Percentiles rank a stretch among this genome's conserved stretches.
Evolutionary conservation across 495 filamentous ascomycete species (phyloP).

Genomic region (Venustampulla echinocandica): DNA sequence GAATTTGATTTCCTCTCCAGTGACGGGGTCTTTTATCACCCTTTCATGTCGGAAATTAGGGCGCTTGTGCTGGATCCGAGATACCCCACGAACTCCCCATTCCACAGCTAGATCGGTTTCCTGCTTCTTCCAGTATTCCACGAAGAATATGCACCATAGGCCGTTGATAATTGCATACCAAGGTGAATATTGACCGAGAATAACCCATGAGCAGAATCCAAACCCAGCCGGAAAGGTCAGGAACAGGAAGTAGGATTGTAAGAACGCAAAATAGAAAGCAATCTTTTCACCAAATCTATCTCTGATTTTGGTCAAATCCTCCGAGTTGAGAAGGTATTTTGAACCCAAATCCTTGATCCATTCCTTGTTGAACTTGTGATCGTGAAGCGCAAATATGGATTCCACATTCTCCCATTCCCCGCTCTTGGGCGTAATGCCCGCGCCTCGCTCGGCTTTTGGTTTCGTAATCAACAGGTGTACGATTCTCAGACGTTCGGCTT

Average conservation of each 20-base stretch:
- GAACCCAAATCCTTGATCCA: slow-evolving; percentile 88
- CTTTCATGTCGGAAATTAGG: slow-evolving; percentile 72
- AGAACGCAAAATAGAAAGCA: slow-evolving; percentile 93
- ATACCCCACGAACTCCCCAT: slow-evolving; percentile 87
- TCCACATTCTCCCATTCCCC: slow-evolving; percentile 82
- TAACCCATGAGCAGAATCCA: slow-evolving; percentile 70
- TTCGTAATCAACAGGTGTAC: slow-evolving; percentile 83
- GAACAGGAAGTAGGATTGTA: slow-evolving; percentile 87
- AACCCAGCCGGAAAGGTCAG: slow-evolving; percentile 76
- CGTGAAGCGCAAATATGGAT: slow-evolving; percentile 81
- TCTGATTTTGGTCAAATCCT: slow-evolving; percentile 78
- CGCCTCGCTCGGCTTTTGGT: slow-evolving; percentile 72
- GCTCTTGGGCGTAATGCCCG: slow-evolving; percentile 73
- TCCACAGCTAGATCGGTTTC: slow-evolving; percentile 83
- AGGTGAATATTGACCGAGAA: slow-evolving; percentile 77
- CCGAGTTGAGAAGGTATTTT: slow-evolving; percentile 65
- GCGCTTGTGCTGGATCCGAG: slow-evolving; percentile 66
- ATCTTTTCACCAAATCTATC: slow-evolving; percentile 89
- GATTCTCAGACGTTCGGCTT: slow-evolving; percentile 81
- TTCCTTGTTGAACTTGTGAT: slow-evolving; percentile 74
- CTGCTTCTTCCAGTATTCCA: slow-evolving; percentile 95
- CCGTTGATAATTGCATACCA: slow-evolving; percentile 74
- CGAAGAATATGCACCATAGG: slow-evolving; percentile 83
- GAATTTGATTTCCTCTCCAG: slow-evolving; percentile 69
- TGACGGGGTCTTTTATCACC: slow-evolving; percentile 67